Percentiles rank a stretch among this genome's conserved stretches.
phyloP scores from a whole-genome alignment of 2,329 filamentous ascomycete genomes.

The Ophiocordyceps camponoti-floridani region DNA sequence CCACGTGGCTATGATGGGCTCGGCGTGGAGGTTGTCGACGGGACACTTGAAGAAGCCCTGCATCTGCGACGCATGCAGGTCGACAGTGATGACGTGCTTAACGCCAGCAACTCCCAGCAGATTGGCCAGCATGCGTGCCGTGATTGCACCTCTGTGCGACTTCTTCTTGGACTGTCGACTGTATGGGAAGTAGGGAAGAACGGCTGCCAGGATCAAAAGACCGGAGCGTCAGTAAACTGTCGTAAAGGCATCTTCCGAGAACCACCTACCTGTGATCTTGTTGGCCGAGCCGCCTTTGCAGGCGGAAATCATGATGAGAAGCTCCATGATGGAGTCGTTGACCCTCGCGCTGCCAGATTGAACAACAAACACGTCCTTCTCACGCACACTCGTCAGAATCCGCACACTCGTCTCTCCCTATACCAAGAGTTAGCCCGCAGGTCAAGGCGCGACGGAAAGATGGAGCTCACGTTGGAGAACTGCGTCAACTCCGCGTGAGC shows the following conservation, averaged over 20 bases:
- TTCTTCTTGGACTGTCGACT: conserved; percentile 99
- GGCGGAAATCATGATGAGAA: conserved; percentile 96
- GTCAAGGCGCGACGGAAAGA: conserved; percentile 1
- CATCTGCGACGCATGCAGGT: conserved; percentile 96
- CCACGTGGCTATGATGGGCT: conserved; percentile 90
- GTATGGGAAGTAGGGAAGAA: conserved; percentile 95
- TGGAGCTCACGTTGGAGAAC: conserved; percentile 46
- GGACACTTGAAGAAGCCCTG: conserved; percentile 98
- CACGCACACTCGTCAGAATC: conserved; percentile 62
- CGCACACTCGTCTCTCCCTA: conserved; percentile 54
- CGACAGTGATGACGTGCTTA: conserved; percentile 93
- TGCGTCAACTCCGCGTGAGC: conserved; percentile 48
- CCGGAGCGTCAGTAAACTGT: neutral
- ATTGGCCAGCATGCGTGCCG: conserved; percentile 92
- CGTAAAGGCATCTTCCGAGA: conserved; percentile 1
- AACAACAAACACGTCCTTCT: conserved; percentile 97
- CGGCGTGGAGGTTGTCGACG: conserved; percentile 91
- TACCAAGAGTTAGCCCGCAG: conserved; percentile 8
- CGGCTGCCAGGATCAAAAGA: conserved; percentile 31
- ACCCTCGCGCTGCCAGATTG: conserved; percentile 92
- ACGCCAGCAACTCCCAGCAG: conserved; percentile 84
- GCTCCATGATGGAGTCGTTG: conserved; percentile 98
- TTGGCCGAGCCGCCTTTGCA: conserved; percentile 96
- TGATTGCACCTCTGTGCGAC: conserved; percentile 88
- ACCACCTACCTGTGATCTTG: conserved; percentile 70